Conservation (phyloP, 768 basidiomycete species). For the Aureoboletus auriporus region DNA sequence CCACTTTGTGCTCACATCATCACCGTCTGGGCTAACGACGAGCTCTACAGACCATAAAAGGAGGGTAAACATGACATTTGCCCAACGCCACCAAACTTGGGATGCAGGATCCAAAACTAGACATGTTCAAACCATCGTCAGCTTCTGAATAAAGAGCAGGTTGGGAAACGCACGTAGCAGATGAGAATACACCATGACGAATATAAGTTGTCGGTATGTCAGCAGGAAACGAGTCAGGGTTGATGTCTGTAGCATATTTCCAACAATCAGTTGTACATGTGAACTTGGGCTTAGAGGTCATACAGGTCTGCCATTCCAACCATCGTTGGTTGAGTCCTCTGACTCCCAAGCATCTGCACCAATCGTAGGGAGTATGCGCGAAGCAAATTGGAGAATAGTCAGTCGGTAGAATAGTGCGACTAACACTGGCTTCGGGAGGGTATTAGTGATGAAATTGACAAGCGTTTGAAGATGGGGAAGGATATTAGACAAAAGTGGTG, state of each 20-base stretch:
- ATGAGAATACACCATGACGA: constrained; percentile 85
- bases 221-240: constrained; percentile 68
- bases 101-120: constrained; percentile 85
- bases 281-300: constrained; percentile 3
- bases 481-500: constrained; percentile 74
- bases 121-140: neutral
- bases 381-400: constrained; percentile 76
- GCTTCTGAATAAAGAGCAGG: neutral
- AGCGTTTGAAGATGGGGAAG: constrained; percentile 78
- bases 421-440: constrained; percentile 80
- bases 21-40: constrained; percentile 73
- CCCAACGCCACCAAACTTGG: constrained; percentile 94
- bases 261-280: constrained; percentile 8
- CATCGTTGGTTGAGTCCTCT: constrained; percentile 57
- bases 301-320: constrained; percentile 73
- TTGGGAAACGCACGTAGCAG: constrained; percentile 58
- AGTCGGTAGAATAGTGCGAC: constrained; percentile 77
- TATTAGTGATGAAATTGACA: constrained; percentile 78
- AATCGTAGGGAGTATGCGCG: constrained; percentile 79
- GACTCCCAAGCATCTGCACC: constrained; percentile 77
- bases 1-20: constrained; percentile 65
- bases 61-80: constrained; percentile 84
- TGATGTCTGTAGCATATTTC: constrained; percentile 52
- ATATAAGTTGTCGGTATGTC: constrained; percentile 81
- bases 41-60: constrained; percentile 81